phyloP scores from a whole-genome alignment of 2,329 filamentous ascomycete species.

The Zalaria sp. region DNA sequence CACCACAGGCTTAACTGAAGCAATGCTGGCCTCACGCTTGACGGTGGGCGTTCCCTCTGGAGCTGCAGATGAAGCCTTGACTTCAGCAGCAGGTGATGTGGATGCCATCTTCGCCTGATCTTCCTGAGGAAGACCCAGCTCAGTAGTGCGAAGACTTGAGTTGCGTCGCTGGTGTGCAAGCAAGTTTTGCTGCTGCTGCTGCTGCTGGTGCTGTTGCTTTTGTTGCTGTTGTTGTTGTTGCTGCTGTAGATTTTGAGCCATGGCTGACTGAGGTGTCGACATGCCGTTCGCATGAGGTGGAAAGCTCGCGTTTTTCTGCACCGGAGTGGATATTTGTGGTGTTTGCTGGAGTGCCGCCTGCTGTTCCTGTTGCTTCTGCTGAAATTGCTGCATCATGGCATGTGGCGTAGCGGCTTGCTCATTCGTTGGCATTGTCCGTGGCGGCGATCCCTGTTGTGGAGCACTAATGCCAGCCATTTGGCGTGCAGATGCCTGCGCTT shows the following conservation, averaged over 20 bases:
- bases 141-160: constrained; percentile 6
- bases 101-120: constrained; percentile 2
- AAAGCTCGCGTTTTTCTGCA: constrained; percentile 6
- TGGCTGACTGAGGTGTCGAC: neutral
- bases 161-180: constrained; percentile 19
- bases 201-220: constrained; percentile 8
- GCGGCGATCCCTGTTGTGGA: constrained; percentile 18
- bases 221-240: constrained; percentile 6
- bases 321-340: constrained; percentile 6
- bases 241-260: constrained; percentile 3
- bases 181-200: constrained; percentile 8
- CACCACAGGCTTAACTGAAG: constrained; percentile 1
- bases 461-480: constrained; percentile 25
- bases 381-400: constrained; percentile 16
- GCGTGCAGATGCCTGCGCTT: constrained; percentile 19
- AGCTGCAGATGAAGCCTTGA: constrained; percentile 1
- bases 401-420: constrained; percentile 5
- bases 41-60: constrained; percentile 3
- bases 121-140: constrained; percentile 3
- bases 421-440: constrained; percentile 5
- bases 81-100: constrained; percentile 4
- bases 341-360: constrained; percentile 7
- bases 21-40: constrained; percentile 6
- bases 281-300: neutral
- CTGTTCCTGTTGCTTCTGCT: constrained; percentile 15